Percentiles rank a stretch among this genome's conserved stretches.
Conservation (phyloP, 352 stramenopile species). For the Globisporangium parvum region DNA sequence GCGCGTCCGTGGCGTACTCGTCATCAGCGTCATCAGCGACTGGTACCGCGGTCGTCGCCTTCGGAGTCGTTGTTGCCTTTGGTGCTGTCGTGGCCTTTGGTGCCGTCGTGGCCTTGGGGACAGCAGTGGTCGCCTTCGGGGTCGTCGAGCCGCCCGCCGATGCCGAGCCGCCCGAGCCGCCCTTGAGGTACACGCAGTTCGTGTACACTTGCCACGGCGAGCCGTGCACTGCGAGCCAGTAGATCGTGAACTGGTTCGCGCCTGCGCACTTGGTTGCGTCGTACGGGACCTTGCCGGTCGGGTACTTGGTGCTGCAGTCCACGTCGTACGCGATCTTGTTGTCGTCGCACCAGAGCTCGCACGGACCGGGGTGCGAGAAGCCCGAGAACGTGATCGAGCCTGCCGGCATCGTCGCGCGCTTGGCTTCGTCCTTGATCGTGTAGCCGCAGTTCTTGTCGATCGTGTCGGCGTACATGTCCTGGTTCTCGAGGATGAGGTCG, state of each 20-base stretch:
- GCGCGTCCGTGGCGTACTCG: slow-evolving; percentile 6
- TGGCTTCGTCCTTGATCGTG: slow-evolving; percentile 26
- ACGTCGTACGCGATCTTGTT: slow-evolving; percentile 40
- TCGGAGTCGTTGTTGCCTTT: background rate
- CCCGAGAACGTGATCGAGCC: slow-evolving; percentile 34
- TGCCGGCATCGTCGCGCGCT: slow-evolving; percentile 23
- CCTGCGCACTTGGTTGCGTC: slow-evolving; percentile 30
- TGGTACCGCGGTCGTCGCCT: slow-evolving; percentile 8
- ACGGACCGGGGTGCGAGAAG: slow-evolving; percentile 52
- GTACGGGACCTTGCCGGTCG: slow-evolving; percentile 27
- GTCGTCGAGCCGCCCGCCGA: slow-evolving; percentile 7
- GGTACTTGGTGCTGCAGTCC: slow-evolving; percentile 42
- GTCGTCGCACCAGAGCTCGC: slow-evolving; percentile 57
- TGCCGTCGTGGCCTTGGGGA: background rate
- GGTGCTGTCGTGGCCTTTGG: slow-evolving; percentile 1
- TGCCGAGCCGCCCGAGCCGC: slow-evolving; percentile 12
- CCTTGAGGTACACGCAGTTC: slow-evolving; percentile 44
- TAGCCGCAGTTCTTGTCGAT: slow-evolving; percentile 17
- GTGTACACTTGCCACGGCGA: slow-evolving; percentile 58
- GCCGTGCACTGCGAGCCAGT: slow-evolving; percentile 54
- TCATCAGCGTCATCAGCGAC: slow-evolving; percentile 12
- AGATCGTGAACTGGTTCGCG: slow-evolving; percentile 26
- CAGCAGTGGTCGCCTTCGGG: slow-evolving; percentile 3
- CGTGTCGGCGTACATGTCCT: slow-evolving; percentile 16
- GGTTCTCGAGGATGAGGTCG: slow-evolving; percentile 24